Conservation (phyloP, 2,329 filamentous ascomycete species). For the Apiospora rasikravindrae region DNA sequence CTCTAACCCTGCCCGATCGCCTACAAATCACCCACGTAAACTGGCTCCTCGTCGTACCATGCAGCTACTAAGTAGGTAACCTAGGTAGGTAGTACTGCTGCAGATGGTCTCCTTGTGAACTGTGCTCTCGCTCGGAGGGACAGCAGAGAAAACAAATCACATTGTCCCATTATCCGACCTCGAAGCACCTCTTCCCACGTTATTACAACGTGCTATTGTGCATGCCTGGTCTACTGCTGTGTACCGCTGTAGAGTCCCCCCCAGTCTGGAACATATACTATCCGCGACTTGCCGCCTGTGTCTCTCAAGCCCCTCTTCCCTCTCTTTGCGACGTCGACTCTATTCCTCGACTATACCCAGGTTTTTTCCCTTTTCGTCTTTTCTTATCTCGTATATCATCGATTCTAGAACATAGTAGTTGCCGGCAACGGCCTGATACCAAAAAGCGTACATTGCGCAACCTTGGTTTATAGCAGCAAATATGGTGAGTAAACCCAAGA, state of each 20-base stretch:
- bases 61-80: no score
- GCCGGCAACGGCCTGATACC: slow-evolving; percentile 41
- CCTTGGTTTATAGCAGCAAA: slow-evolving; percentile 22
- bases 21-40: background rate
- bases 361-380: slow-evolving; percentile 35
- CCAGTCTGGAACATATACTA: slow-evolving; percentile 39
- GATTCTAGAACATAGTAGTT: slow-evolving; percentile 33
- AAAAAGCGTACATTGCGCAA: slow-evolving; percentile 29
- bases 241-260: slow-evolving; percentile 18
- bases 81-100: slow-evolving; percentile 7
- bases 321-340: slow-evolving; percentile 39
- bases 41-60: background rate
- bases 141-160: slow-evolving; percentile 39
- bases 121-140: slow-evolving; percentile 22
- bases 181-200: slow-evolving; percentile 23
- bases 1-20: background rate
- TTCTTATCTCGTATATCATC: slow-evolving; percentile 36
- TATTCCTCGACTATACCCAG: slow-evolving; percentile 34
- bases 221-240: slow-evolving; percentile 25
- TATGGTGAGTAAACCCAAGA: slow-evolving; percentile 27
- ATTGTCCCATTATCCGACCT: slow-evolving; percentile 31
- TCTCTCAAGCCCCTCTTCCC: slow-evolving; percentile 33
- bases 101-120: slow-evolving; percentile 20
- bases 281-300: slow-evolving; percentile 35
- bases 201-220: slow-evolving; percentile 37